Conservation (phyloP, 192 early-diverging fungal genomes). For the Coemansia biformis region DNA sequence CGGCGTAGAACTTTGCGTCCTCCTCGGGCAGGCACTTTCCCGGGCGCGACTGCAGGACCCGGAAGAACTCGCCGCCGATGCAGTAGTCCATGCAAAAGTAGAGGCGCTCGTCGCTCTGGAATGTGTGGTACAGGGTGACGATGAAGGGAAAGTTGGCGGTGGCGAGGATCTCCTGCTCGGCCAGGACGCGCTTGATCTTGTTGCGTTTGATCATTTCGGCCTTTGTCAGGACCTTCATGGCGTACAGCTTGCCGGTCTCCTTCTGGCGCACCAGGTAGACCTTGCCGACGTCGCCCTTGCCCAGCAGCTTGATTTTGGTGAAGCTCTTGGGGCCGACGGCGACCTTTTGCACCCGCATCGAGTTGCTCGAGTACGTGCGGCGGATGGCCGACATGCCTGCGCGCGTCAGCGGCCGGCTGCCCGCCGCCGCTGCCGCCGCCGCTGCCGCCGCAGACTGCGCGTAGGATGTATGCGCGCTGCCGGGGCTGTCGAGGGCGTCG, state of each 20-base stretch:
- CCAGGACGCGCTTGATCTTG: constrained; percentile 95
- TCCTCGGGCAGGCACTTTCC: constrained; percentile 85
- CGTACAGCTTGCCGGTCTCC: constrained; percentile 73
- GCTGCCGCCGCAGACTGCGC: background rate
- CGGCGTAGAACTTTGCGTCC: constrained; percentile 94
- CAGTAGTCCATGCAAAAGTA: constrained; percentile 92
- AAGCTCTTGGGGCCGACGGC: constrained; percentile 86
- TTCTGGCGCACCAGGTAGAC: constrained; percentile 92
- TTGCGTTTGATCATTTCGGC: constrained; percentile 97
- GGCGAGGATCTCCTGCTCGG: constrained; percentile 92
- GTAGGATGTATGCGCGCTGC: constrained; percentile 33
- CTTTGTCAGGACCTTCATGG: constrained; percentile 97
- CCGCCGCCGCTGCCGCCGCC: constrained; percentile 1
- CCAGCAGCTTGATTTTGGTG: constrained; percentile 81
- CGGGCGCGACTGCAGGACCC: constrained; percentile 78
- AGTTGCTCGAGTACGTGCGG: constrained; percentile 75
- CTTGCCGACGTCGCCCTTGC: constrained; percentile 96
- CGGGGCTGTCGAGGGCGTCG: constrained; percentile 46
- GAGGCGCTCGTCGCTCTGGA: constrained; percentile 79
- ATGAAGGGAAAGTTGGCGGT: constrained; percentile 87
- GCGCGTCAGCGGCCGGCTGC: constrained; percentile 43
- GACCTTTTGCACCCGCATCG: constrained; percentile 72
- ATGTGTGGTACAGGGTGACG: constrained; percentile 83
- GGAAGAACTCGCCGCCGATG: constrained; percentile 84
- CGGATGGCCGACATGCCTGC: constrained; percentile 54